Percentiles rank a stretch among this genome's conserved stretches.
Evolutionary conservation across 1,284 basidiomycete genomes (phyloP).

Genomic region (Apiotrichum mycotoxinovorans): DNA sequence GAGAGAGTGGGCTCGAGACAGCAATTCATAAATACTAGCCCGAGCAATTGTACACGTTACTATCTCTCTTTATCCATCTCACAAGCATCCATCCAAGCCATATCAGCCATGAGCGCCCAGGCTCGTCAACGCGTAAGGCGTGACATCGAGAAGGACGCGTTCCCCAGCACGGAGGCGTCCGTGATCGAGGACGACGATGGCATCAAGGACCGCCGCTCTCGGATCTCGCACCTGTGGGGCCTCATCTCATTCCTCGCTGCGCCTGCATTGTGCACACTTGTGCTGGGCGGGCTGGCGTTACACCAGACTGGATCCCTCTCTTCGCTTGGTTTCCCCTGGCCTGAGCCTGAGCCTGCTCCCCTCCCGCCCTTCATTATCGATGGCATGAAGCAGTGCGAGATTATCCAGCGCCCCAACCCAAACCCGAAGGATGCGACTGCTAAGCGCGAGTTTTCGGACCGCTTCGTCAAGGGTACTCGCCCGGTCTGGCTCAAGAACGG

Average conservation of each 20-base stretch:
- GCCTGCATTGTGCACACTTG: background rate
- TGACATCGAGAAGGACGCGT: background rate
- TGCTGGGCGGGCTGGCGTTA: background rate
- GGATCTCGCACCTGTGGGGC: background rate
- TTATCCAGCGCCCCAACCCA: slow-evolving; percentile 31
- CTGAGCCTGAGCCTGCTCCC: background rate
- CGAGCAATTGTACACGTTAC: background rate
- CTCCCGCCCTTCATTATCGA: slow-evolving; percentile 33
- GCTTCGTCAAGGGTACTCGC: slow-evolving; percentile 64
- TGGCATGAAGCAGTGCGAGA: slow-evolving; percentile 42
- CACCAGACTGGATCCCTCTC: background rate
- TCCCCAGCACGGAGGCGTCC: background rate
- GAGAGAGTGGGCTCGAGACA: too few relatives aligned
- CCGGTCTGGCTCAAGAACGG: slow-evolving; percentile 71
- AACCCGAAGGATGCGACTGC: slow-evolving; percentile 49
- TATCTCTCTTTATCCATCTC: background rate
- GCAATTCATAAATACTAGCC: too few relatives aligned
- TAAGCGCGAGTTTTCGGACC: slow-evolving; percentile 61
- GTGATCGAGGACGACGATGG: background rate
- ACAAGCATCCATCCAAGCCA: background rate
- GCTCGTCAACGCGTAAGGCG: background rate
- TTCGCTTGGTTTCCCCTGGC: slow-evolving; percentile 11
- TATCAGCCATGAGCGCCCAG: background rate
- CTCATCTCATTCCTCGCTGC: background rate
- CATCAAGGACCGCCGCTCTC: background rate